Evolutionary conservation across 2,329 filamentous ascomycete genomes (phyloP).

Genomic region (Akanthomyces muscarius): DNA sequence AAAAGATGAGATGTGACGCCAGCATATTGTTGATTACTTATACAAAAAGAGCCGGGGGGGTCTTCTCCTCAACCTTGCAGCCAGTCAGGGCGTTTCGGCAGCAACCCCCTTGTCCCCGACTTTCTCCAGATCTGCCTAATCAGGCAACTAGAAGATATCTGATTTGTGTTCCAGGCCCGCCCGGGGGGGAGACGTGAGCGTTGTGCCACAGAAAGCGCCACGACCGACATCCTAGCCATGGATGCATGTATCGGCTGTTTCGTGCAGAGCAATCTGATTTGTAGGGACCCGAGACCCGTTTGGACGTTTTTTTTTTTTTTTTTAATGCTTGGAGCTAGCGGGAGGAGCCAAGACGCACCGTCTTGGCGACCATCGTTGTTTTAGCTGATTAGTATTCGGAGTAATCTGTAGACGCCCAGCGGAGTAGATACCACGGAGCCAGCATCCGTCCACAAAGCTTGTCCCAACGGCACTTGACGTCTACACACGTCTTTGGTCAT

Average conservation of each 20-base stretch:
- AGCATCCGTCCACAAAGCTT: neutral
- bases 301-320: neutral
- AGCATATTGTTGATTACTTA: neutral
- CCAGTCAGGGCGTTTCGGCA: too few species aligned
- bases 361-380: neutral
- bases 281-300: neutral
- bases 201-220: neutral
- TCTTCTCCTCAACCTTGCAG: neutral
- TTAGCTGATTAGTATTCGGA: neutral
- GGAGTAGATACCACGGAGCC: neutral
- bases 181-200: too few species aligned
- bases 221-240: neutral
- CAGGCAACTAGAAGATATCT: slow-evolving; percentile 1
- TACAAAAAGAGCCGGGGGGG: neutral
- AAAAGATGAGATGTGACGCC: neutral
- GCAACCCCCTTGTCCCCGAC: neutral
- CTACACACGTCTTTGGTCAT: too few species aligned
- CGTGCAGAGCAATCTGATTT: neutral
- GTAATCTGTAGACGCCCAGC: neutral
- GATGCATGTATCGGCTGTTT: neutral
- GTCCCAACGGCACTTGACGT: too few species aligned
- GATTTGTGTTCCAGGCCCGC: neutral
- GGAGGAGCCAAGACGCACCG: too few species aligned
- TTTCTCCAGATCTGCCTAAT: neutral
- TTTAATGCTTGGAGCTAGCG: neutral